phyloP scores from a whole-genome alignment of 108 stramenopile genomes.

The Nitzschia putrida region DNA sequence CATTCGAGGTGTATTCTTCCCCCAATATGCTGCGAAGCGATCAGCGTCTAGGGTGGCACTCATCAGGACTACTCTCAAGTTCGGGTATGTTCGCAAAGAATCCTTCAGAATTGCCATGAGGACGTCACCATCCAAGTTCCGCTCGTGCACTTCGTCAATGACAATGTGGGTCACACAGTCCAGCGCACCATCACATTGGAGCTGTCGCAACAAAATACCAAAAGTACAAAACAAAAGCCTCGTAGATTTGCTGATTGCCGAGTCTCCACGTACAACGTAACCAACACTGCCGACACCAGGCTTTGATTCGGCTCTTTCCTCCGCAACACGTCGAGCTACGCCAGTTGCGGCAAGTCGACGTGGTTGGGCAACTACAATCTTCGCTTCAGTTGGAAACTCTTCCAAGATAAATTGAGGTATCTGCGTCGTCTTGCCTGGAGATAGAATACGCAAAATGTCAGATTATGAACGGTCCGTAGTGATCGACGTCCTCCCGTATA shows the following conservation, averaged over 20 bases:
- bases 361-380: constrained; percentile 95
- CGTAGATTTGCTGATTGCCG: constrained; percentile 62
- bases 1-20: constrained; percentile 72
- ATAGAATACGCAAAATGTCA: not conserved
- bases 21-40: constrained; percentile 83
- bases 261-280: constrained; percentile 91
- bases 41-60: constrained; percentile 94
- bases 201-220: constrained; percentile 94
- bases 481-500: not conserved
- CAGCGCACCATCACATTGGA: constrained; percentile 80
- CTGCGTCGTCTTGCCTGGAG: constrained; percentile 78
- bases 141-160: constrained; percentile 97
- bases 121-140: constrained; percentile 82
- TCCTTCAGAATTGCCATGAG: constrained; percentile 64
- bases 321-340: constrained; percentile 90
- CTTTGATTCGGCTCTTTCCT: constrained; percentile 81
- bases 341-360: constrained; percentile 93
- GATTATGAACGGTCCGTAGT: not conserved
- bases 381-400: constrained; percentile 63
- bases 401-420: constrained; percentile 92
- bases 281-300: constrained; percentile 83
- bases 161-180: constrained; percentile 88
- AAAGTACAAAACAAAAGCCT: constrained; percentile 95
- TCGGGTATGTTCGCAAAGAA: constrained; percentile 29
- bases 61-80: constrained; percentile 81